Evolutionary conservation across 2,329 filamentous ascomycete species (phyloP), one percentile per base, ranked within the genome.

Genomic region (Aspergillus thermomutatus): DNA sequence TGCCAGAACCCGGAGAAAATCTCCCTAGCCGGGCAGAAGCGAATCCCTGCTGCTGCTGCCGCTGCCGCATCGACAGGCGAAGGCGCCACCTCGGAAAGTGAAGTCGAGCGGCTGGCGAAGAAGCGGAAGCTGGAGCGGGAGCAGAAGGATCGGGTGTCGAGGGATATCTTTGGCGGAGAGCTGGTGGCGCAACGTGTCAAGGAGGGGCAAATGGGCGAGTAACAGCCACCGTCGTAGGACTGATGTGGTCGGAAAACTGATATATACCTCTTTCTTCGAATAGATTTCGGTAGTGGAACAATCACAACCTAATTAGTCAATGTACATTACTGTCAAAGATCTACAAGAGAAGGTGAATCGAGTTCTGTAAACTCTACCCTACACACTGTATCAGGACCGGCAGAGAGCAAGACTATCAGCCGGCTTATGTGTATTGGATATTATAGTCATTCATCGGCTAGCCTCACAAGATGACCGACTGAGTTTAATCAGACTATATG

Each of bases 1-100:
- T 81, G 79, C 57, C 76, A 79, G 60, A 79, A 80, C 58, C 77
- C 78, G 0, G 77, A 80, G 56, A 80, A 80, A 59, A 65, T 69
- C 1, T 76, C 78, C 53, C 60, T 79, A 3, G 70, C 72, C 1
- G 72, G 68, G 1, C 73, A 76, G 64, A 79, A 80, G 63, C 69
- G 77, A 21, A 74, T 74, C 17, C 71, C 71, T 10, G 66, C 72
- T 9, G 70, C 70, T 21, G 68, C 65, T 21, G 53, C 63, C 1
- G 60, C 64, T 2, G 61, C 64, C 4, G 60, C 63, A 1, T 52
- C 53, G 3, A 41, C 57, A 3, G 68, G 60, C 6, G 69, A 67
- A 2, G 51, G 65, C 4, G 68, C 62, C 4, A 68, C 65, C 0
- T 72, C 69, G 3, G 72, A 73, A 51, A 74, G 67, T 40, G 72